Percentiles rank a stretch among this genome's conserved stretches.
Evolutionary conservation across 1,284 basidiomycete species (phyloP).

Genomic region (Kalmanozyma brasiliensis): DNA sequence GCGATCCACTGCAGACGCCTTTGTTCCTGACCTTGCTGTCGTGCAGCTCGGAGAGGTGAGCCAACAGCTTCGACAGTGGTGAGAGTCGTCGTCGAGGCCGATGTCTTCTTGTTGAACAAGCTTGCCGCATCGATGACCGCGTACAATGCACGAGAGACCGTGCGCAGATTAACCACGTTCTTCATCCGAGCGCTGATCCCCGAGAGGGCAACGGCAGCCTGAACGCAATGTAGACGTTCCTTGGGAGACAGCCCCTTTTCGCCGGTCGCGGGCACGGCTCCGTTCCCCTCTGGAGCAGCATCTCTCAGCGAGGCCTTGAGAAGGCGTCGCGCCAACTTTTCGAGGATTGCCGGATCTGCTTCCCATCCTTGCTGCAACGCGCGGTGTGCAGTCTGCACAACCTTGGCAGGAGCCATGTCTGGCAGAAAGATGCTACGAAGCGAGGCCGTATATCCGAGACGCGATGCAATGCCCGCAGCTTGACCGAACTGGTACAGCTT

Average conservation of each 20-base stretch:
- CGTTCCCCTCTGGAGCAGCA: neutral
- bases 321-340: conserved; percentile 20
- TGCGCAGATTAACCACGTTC: conserved; percentile 30
- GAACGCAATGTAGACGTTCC: conserved; percentile 6
- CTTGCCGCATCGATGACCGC: conserved; percentile 1
- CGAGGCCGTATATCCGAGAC: conserved; percentile 5
- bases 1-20: conserved; percentile 18
- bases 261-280: neutral
- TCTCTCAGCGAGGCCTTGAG: conserved; percentile 7
- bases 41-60: neutral
- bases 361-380: conserved; percentile 14
- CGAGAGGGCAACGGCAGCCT: conserved; percentile 22
- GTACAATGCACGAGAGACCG: conserved; percentile 20
- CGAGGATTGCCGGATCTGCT: conserved; percentile 18
- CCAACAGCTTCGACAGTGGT: neutral
- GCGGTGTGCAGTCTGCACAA: conserved; percentile 2
- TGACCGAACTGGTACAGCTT: conserved; percentile 20
- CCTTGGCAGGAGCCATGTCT: conserved; percentile 9
- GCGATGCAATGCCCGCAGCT: conserved; percentile 13
- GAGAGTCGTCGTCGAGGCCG: neutral
- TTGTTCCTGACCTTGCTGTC: conserved; percentile 7
- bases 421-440: conserved; percentile 8
- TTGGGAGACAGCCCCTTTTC: neutral
- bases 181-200: conserved; percentile 12
- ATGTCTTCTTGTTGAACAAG: neutral